Percentiles rank a stretch among this genome's conserved stretches.
Evolutionary conservation across 2,329 filamentous ascomycete species (phyloP).

Genomic region (Pseudogymnoascus sp.): DNA sequence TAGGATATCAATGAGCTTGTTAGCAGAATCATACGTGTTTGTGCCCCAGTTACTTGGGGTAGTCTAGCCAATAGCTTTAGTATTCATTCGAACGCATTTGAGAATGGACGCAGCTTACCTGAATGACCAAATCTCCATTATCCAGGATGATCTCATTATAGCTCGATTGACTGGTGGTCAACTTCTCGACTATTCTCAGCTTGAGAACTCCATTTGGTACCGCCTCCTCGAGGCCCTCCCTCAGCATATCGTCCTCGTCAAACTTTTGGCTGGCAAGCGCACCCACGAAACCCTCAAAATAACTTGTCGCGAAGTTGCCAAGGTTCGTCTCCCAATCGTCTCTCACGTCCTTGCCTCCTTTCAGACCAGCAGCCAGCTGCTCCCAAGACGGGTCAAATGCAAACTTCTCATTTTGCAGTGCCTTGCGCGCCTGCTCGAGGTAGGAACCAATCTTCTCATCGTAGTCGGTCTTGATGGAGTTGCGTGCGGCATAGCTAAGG

Average conservation of each 20-base stretch:
- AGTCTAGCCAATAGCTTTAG: conserved; percentile 24
- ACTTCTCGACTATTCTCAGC: conserved; percentile 18
- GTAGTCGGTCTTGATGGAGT: conserved; percentile 36
- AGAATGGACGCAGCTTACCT: conserved; percentile 29
- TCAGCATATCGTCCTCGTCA: conserved; percentile 24
- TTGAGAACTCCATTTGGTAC: conserved; percentile 15
- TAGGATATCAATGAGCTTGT: conserved; percentile 28
- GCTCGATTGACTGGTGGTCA: conserved; percentile 9
- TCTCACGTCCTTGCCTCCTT: conserved; percentile 26
- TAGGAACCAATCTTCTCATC: conserved; percentile 35
- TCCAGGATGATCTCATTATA: conserved; percentile 38
- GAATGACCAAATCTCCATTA: conserved; percentile 42
- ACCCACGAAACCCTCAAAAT: conserved; percentile 38
- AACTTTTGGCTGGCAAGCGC: conserved; percentile 39
- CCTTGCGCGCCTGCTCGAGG: conserved; percentile 29
- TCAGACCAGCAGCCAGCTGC: conserved; percentile 34
- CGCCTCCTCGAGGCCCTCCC: conserved; percentile 19
- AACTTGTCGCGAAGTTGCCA: conserved; percentile 33
- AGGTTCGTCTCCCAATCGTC: conserved; percentile 38
- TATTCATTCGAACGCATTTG: background rate
- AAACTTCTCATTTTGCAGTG: conserved; percentile 34
- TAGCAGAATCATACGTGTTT: conserved; percentile 30
- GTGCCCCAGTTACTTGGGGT: conserved; percentile 29
- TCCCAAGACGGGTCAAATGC: conserved; percentile 42
- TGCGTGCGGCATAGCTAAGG: conserved; percentile 37